These are phyloP conservation scores for Cercophora samala DNA, from an alignment of 495 filamentous ascomycete genomes.

Conservation along the genomic window DNA sequence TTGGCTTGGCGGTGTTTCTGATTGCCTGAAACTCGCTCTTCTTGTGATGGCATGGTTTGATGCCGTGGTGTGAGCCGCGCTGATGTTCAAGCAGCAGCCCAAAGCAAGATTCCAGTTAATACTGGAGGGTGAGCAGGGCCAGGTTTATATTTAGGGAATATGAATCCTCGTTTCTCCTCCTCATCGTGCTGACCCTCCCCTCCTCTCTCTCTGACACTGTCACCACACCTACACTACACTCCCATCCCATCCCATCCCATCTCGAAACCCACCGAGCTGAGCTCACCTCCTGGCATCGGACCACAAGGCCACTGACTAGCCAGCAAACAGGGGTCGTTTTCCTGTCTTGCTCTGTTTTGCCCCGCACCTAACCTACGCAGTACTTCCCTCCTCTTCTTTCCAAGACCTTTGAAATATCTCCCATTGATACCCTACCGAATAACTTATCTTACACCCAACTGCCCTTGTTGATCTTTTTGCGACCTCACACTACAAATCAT, in stretches of 20 bases:
- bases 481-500: conserved; percentile 14
- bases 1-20: conserved; percentile 20
- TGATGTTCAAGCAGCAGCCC: background rate
- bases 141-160: background rate
- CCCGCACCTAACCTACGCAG: conserved; percentile 15
- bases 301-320: conserved; percentile 2
- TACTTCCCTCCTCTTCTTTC: conserved; percentile 1
- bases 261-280: conserved; percentile 14
- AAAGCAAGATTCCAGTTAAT: background rate
- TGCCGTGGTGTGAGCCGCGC: conserved; percentile 1
- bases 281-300: conserved; percentile 4
- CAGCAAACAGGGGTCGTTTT: conserved; percentile 9
- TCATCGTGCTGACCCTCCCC: background rate
- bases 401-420: background rate
- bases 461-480: background rate
- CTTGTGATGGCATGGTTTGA: background rate
- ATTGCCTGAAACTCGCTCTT: conserved; percentile 20
- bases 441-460: background rate
- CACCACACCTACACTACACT: background rate
- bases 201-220: too few relatives aligned
- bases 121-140: background rate
- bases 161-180: background rate
- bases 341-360: conserved; percentile 5
- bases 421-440: background rate
- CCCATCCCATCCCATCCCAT: conserved; percentile 2